A percentile compares a stretch with the other conserved stretches of the same genome.
These are phyloP conservation scores for Leptographium radiaticola DNA, from an alignment of 2,329 filamentous ascomycete genomes.

Conservation along the genomic window DNA sequence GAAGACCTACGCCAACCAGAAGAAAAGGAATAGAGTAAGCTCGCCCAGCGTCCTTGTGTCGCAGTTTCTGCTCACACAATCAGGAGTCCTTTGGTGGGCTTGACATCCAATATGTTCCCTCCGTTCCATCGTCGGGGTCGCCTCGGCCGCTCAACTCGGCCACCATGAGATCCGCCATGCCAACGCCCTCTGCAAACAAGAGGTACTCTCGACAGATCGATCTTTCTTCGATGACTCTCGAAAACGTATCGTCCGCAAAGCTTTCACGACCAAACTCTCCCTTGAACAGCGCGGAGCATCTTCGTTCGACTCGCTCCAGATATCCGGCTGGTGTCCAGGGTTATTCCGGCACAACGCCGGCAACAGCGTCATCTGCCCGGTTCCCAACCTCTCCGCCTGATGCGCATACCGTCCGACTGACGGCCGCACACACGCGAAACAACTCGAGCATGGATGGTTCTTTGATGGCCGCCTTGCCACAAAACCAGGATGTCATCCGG, in stretches of 20 bases:
- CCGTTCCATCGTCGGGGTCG: constrained; percentile 51
- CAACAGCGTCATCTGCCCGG: constrained; percentile 32
- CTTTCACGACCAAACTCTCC: constrained; percentile 62
- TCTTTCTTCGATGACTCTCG: constrained; percentile 25
- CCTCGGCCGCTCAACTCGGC: constrained; percentile 46
- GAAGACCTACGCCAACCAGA: constrained; percentile 62
- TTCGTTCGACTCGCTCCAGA: constrained; percentile 35
- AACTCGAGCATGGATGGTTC: constrained; percentile 76
- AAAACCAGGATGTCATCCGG: constrained; percentile 78
- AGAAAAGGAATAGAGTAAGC: constrained; percentile 69
- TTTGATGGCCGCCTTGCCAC: constrained; percentile 72
- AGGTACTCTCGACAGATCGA: constrained; percentile 53
- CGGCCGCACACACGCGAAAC: constrained; percentile 58
- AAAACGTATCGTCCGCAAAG: constrained; percentile 32
- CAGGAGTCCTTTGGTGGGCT: constrained; percentile 77
- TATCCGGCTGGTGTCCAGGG: constrained; percentile 32
- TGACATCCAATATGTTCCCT: constrained; percentile 50
- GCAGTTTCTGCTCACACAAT: background rate
- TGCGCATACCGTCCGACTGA: constrained; percentile 43
- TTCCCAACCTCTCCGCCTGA: constrained; percentile 51
- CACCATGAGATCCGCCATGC: constrained; percentile 31
- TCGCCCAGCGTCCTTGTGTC: background rate
- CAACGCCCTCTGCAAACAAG: constrained; percentile 37
- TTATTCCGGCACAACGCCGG: constrained; percentile 14
- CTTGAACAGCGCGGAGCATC: constrained; percentile 26